phyloP scores from a whole-genome alignment of 768 basidiomycete genomes.

The Rhodotorula babjevae region DNA sequence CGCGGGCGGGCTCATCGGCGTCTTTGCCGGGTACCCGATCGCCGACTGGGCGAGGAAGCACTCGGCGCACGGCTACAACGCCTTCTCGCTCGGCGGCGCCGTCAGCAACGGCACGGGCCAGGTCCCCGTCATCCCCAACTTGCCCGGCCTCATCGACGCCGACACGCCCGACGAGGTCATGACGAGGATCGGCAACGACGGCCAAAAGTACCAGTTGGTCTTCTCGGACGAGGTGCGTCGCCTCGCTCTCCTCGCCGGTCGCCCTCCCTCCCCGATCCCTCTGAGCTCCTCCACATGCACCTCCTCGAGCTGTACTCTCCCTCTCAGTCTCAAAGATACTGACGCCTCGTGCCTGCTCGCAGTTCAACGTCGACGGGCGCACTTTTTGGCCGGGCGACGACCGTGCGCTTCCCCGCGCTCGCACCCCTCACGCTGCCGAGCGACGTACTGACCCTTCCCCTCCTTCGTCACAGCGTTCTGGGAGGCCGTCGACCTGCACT shows the following conservation, averaged over 20 bases:
- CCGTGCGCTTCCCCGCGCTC: too few species aligned
- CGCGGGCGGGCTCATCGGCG: slow-evolving; percentile 61
- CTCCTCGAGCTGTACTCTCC: too few species aligned
- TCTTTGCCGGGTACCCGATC: slow-evolving; percentile 88
- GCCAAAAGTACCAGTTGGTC: slow-evolving; percentile 68
- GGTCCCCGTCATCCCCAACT: slow-evolving; percentile 49
- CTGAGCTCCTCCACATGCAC: too few species aligned
- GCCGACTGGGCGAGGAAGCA: slow-evolving; percentile 52
- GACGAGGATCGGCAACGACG: slow-evolving; percentile 68
- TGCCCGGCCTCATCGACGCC: slow-evolving; percentile 61
- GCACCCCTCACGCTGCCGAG: too few species aligned
- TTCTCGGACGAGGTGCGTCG: slow-evolving; percentile 71
- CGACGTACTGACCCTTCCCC: background rate
- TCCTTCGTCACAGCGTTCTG: slow-evolving; percentile 34
- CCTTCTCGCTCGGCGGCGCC: slow-evolving; percentile 69
- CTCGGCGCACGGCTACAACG: slow-evolving; percentile 51
- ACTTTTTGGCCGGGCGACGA: slow-evolving; percentile 59
- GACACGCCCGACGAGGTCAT: slow-evolving; percentile 63
- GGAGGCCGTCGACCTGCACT: slow-evolving; percentile 49
- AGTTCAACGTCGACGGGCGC: slow-evolving; percentile 59
- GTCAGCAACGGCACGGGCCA: slow-evolving; percentile 63
- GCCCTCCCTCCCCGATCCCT: too few species aligned
- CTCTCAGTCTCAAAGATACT: too few species aligned
- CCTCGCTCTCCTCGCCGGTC: background rate
- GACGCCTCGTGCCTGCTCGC: background rate